Conservation (phyloP, 768 basidiomycete species). For the Naganishia randhawae region DNA sequence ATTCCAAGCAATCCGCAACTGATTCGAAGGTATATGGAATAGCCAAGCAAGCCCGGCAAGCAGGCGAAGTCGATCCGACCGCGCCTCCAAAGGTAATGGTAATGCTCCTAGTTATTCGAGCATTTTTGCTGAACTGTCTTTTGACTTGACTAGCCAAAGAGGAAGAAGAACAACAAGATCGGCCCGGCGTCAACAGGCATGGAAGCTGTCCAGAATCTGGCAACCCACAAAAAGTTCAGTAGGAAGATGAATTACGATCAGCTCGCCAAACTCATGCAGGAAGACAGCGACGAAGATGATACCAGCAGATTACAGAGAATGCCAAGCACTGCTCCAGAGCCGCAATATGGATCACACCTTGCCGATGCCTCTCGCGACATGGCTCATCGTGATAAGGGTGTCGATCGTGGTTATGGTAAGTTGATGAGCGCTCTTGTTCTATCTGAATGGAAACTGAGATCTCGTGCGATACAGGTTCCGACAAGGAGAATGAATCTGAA, state of each 20-base stretch:
- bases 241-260: slow-evolving; percentile 31
- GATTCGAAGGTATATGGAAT: neutral
- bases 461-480: neutral
- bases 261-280: slow-evolving; percentile 11
- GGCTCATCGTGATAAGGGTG: neutral
- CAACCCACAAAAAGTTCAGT: slow-evolving; percentile 25
- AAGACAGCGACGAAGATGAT: slow-evolving; percentile 22
- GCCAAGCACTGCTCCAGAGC: neutral
- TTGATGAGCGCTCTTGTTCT: neutral
- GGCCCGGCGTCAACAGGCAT: slow-evolving; percentile 15
- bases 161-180: slow-evolving; percentile 24
- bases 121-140: neutral
- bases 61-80: slow-evolving; percentile 14
- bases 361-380: no score
- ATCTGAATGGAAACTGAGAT: neutral
- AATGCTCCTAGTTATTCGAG: neutral
- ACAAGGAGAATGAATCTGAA: neutral
- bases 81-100: slow-evolving; percentile 1
- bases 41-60: slow-evolving; percentile 27
- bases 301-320: neutral
- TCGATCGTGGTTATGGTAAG: slow-evolving; percentile 21
- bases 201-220: slow-evolving; percentile 20
- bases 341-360: neutral
- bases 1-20: neutral
- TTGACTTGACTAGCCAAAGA: neutral